A percentile compares a stretch with the other conserved stretches of the same genome.
Conservation (phyloP, 495 filamentous ascomycete genomes). For the Cladorrhinum samala region DNA sequence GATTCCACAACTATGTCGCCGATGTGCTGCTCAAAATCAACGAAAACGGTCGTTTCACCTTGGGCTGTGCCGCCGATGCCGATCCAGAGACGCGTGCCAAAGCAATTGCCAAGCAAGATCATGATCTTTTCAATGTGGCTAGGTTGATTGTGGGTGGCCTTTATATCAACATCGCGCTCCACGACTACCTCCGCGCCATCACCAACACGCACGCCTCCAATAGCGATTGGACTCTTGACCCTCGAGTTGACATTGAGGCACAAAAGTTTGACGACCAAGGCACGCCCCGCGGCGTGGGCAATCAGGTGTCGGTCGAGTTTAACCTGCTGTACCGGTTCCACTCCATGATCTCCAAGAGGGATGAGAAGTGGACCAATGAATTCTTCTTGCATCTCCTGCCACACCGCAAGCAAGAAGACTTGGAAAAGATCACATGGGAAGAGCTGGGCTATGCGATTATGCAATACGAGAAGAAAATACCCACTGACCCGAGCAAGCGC, state of each 20-base stretch:
- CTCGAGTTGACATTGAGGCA: slow-evolving; percentile 51
- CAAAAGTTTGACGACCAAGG: slow-evolving; percentile 43
- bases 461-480: slow-evolving; percentile 45
- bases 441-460: slow-evolving; percentile 50
- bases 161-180: slow-evolving; percentile 72
- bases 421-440: slow-evolving; percentile 40
- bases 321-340: slow-evolving; percentile 71
- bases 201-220: slow-evolving; percentile 68
- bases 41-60: slow-evolving; percentile 62
- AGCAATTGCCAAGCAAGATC: slow-evolving; percentile 63
- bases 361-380: slow-evolving; percentile 62
- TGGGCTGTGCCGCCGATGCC: slow-evolving; percentile 35
- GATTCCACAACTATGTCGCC: slow-evolving; percentile 77
- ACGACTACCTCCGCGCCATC: slow-evolving; percentile 78
- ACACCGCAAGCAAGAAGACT: slow-evolving; percentile 46
- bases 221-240: slow-evolving; percentile 73
- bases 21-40: slow-evolving; percentile 57
- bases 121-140: slow-evolving; percentile 77
- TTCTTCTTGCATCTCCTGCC: slow-evolving; percentile 54
- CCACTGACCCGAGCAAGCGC: slow-evolving; percentile 51
- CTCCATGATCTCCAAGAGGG: slow-evolving; percentile 56
- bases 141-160: slow-evolving; percentile 70
- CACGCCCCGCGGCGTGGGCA: slow-evolving; percentile 61
- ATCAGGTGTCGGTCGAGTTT: slow-evolving; percentile 75
- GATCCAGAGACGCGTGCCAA: slow-evolving; percentile 44